Conservation (phyloP, 768 basidiomycete genomes). For the Pseudohyphozyma bogoriensis region DNA sequence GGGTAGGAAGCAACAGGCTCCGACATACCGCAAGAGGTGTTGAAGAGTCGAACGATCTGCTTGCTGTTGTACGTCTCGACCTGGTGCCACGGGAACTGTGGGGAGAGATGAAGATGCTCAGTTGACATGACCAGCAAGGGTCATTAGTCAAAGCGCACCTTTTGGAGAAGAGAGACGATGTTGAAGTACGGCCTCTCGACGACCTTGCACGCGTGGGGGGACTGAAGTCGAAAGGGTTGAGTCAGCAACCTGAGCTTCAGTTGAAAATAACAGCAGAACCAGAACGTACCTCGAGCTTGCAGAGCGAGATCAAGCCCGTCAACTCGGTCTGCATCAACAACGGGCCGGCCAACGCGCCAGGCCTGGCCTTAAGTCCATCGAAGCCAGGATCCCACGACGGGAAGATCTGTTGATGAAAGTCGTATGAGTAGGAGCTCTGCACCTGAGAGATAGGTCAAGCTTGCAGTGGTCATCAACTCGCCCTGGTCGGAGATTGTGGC, state of each 20-base stretch:
- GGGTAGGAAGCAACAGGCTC: neutral
- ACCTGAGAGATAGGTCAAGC: neutral
- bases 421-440: neutral
- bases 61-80: constrained; percentile 5
- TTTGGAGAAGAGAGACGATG: constrained; percentile 22
- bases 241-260: neutral
- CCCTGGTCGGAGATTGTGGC: constrained; percentile 11
- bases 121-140: neutral
- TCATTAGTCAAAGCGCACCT: constrained; percentile 9
- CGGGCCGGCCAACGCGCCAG: neutral
- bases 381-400: constrained; percentile 19
- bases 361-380: neutral
- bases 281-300: constrained; percentile 11
- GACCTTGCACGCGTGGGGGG: constrained; percentile 16
- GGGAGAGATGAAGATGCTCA: neutral
- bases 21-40: constrained; percentile 4
- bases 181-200: constrained; percentile 23
- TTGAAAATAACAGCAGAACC: neutral
- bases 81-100: constrained; percentile 18
- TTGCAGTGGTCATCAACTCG: constrained; percentile 20
- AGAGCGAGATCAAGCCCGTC: constrained; percentile 15
- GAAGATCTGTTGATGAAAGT: constrained; percentile 12
- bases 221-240: neutral
- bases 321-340: constrained; percentile 20
- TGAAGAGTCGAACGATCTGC: constrained; percentile 14